Evolutionary conservation across 176 grass and related monocot species (phyloP).

Genomic region (Oryza officinalis): DNA sequence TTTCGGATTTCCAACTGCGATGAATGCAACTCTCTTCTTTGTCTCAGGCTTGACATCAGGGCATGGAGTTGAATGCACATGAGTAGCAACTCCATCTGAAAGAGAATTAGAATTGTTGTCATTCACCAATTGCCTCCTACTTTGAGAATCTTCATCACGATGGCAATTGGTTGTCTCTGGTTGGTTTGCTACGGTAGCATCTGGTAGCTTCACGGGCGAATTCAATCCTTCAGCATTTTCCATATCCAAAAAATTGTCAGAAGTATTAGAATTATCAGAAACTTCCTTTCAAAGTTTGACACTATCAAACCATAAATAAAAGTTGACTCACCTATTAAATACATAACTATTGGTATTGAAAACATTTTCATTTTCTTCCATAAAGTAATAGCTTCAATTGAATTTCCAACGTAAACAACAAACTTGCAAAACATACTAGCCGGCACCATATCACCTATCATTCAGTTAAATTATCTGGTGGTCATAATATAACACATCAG

Average conservation of each 20-base stretch:
- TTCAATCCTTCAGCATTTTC: slow-evolving; percentile 11
- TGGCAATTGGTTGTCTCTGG: slow-evolving; percentile 23
- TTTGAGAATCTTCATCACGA: slow-evolving; percentile 5
- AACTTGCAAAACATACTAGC: neutral
- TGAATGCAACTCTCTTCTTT: slow-evolving; percentile 60
- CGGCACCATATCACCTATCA: neutral
- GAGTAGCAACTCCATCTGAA: neutral
- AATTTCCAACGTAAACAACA: slow-evolving; percentile 5
- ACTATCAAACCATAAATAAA: neutral
- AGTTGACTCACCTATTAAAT: neutral
- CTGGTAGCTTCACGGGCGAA: neutral
- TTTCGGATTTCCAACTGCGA: slow-evolving; percentile 49
- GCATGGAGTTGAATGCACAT: slow-evolving; percentile 2
- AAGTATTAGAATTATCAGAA: neutral
- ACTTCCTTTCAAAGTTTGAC: neutral
- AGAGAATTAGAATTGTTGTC: neutral
- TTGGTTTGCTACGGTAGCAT: slow-evolving; percentile 3
- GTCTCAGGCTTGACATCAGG: slow-evolving; percentile 27
- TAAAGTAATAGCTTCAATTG: neutral
- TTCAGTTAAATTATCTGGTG: neutral
- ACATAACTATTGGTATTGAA: neutral
- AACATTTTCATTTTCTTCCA: slow-evolving; percentile 15
- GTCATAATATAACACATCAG: neutral
- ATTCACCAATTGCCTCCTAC: neutral
- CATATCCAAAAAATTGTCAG: slow-evolving; percentile 20